Evolutionary conservation across 2,329 filamentous ascomycete genomes (phyloP).

Genomic region (Bisporella sp.): DNA sequence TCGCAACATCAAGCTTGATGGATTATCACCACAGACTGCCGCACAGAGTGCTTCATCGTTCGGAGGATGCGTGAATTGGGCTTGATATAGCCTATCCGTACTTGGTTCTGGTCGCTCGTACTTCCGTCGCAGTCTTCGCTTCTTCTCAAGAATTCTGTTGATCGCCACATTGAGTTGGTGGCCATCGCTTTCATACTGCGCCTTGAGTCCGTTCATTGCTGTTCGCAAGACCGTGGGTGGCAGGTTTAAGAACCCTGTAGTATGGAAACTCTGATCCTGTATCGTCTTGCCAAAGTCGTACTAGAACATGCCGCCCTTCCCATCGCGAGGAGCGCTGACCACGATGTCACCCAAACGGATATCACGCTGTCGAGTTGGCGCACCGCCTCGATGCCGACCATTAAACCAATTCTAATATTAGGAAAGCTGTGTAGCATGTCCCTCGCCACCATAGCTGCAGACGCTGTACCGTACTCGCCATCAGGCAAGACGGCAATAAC

Average conservation of each 20-base stretch:
- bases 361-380: too few species aligned
- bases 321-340: slow-evolving; percentile 11
- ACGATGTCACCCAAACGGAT: too few species aligned
- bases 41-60: slow-evolving; percentile 10
- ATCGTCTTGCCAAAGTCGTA: too few species aligned
- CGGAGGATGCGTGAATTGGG: slow-evolving; percentile 7
- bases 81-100: not conserved
- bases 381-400: too few species aligned
- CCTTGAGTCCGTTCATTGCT: too few species aligned
- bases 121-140: not conserved
- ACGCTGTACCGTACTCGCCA: too few species aligned
- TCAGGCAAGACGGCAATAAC: too few species aligned
- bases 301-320: slow-evolving; percentile 12
- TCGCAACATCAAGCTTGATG: too few species aligned
- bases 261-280: slow-evolving; percentile 10
- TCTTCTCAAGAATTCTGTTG: slow-evolving; percentile 1
- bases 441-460: too few species aligned
- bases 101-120: not conserved
- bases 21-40: slow-evolving; percentile 15
- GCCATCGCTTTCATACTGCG: slow-evolving; percentile 2
- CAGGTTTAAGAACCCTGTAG: slow-evolving; percentile 13
- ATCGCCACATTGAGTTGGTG: slow-evolving; percentile 13
- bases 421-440: too few species aligned
- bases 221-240: not conserved
- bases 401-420: too few species aligned